Evolutionary conservation across 139 green algal genomes (phyloP).

Genomic region (Coccomyxa sp.): DNA sequence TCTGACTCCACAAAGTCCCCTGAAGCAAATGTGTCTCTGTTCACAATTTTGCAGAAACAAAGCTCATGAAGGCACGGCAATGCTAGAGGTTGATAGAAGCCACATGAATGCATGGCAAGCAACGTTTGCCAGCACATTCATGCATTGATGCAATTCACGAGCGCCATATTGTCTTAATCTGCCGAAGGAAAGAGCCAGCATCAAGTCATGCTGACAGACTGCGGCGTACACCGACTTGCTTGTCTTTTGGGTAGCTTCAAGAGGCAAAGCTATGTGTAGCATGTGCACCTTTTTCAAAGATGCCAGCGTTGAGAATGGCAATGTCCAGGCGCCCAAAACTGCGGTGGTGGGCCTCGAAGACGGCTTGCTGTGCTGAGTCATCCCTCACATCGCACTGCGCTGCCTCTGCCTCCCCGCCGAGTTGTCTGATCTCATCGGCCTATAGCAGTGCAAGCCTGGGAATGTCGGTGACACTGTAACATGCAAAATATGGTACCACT

Average conservation of each 20-base stretch:
- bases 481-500: background rate
- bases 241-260: too few species aligned
- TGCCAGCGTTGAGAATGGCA: conserved; percentile 72
- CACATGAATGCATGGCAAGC: too few species aligned
- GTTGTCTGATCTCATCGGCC: background rate
- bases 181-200: too few species aligned
- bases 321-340: conserved; percentile 43
- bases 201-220: too few species aligned
- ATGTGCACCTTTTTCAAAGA: conserved; percentile 48
- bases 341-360: conserved; percentile 41
- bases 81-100: too few species aligned
- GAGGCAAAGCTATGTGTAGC: background rate
- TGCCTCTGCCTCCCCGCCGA: conserved; percentile 5
- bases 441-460: background rate
- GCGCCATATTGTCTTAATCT: background rate
- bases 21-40: background rate
- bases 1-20: conserved; percentile 20
- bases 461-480: background rate
- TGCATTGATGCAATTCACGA: background rate
- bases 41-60: too few species aligned
- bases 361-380: conserved; percentile 23
- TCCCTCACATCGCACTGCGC: conserved; percentile 36
- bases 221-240: too few species aligned
- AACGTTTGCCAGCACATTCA: too few species aligned
- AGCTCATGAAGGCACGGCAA: too few species aligned